A percentile compares a stretch with the other conserved stretches of the same genome.
Evolutionary conservation across 2,329 filamentous ascomycete species (phyloP).

Genomic region (Fusarium illudens): DNA sequence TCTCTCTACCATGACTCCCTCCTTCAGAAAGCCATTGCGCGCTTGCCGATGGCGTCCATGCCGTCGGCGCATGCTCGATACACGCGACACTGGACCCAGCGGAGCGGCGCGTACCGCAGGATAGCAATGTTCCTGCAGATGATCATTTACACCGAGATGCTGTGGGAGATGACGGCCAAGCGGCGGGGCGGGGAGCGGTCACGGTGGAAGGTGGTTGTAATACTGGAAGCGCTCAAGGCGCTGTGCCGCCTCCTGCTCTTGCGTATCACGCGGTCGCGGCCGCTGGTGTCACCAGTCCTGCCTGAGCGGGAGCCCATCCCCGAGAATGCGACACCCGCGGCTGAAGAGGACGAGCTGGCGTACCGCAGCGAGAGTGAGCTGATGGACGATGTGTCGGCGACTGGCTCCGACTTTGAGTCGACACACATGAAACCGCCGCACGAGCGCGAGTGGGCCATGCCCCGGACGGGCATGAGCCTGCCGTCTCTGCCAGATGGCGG

Average conservation of each 20-base stretch:
- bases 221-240: conserved; percentile 88
- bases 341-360: conserved; percentile 54
- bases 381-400: conserved; percentile 52
- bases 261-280: conserved; percentile 82
- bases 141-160: conserved; percentile 90
- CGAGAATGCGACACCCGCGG: conserved; percentile 61
- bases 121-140: conserved; percentile 86
- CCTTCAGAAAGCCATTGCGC: conserved; percentile 71
- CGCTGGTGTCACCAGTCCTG: conserved; percentile 82
- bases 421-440: conserved; percentile 48
- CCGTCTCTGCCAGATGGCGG: conserved; percentile 82
- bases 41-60: conserved; percentile 62
- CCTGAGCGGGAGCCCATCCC: conserved; percentile 86
- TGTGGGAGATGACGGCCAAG: conserved; percentile 98
- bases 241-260: conserved; percentile 82
- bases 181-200: conserved; percentile 79
- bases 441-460: conserved; percentile 83
- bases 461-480: conserved; percentile 86
- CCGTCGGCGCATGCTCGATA: conserved; percentile 70
- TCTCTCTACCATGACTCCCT: conserved; percentile 93
- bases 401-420: conserved; percentile 40
- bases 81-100: conserved; percentile 71
- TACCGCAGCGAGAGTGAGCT: conserved; percentile 53
- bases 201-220: conserved; percentile 86
- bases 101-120: conserved; percentile 76